Base-by-base conservation (phyloP, 2,329 filamentous ascomycete species). In the Phaeosphaeria sp. region DNA sequence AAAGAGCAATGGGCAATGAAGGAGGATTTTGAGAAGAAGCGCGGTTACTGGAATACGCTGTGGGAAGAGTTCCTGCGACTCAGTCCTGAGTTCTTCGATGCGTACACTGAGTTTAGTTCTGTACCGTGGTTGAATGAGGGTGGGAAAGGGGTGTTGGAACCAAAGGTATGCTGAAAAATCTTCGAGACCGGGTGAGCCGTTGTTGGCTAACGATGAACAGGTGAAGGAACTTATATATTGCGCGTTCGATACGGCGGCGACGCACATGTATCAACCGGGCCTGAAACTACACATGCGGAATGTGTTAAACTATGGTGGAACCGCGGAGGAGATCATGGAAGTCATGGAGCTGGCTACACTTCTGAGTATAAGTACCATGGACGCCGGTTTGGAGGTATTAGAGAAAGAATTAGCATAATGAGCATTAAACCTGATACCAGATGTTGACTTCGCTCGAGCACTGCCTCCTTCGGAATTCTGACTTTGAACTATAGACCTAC, bases 211-310 rank as follows among this genome's bases (percentile, higher is more conserved):
- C 18, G 13, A 18, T n/a, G n/a, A 20, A 1, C 15, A 71, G 68
- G 57, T 72, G 50, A 83, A 82, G 65, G 81, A 83, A 62, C 63
- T 83, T 20, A 73, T 83, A 6, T 82, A 82, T 59, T 82, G 80
- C 56, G 81, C 81, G 1, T 82, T 83, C 56, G 81, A 83, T 64
- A 68, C 71, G 21, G 80, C 81, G 17, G 73, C 79, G 6, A 84
- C 81, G 15, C 82, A 83, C 64, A 72, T 83, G 20, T 83, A 82
- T 52, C 69, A 74, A 6, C 78, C 79, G 0, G 82, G 81, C 0
- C 62, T 82, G 46, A 83, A 82, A 57, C 59, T 82, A 23, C 81
- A 83, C 62, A 82, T 83, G 74, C 76, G 75, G 54, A 83, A 83
- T 60, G 81, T 80, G 22, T 64, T 83, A 5, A 72, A 75, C 13